phyloP scores from a whole-genome alignment of 2,329 filamentous ascomycete species.

The Blumeria graminis region DNA sequence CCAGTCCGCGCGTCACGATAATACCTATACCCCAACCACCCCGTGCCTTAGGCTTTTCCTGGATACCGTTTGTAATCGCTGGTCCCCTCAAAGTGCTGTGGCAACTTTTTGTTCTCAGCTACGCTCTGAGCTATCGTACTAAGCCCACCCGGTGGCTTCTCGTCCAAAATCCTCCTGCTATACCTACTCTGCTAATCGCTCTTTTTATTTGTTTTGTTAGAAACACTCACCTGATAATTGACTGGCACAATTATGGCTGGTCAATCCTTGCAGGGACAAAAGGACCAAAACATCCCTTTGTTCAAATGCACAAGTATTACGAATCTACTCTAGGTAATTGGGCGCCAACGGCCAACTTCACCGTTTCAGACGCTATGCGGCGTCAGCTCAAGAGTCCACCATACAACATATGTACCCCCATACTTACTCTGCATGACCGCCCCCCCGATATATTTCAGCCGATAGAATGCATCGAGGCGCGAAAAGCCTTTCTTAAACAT shows the following conservation, averaged over 20 bases:
- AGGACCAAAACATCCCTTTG: slow-evolving; percentile 42
- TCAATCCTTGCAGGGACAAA: slow-evolving; percentile 53
- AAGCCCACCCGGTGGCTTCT: slow-evolving; percentile 64
- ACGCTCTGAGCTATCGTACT: slow-evolving; percentile 47
- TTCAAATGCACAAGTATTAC: slow-evolving; percentile 51
- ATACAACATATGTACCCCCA: slow-evolving; percentile 38
- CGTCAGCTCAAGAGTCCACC: slow-evolving; percentile 37
- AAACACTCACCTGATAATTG: slow-evolving; percentile 62
- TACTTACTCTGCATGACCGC: slow-evolving; percentile 62
- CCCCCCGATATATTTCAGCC: slow-evolving; percentile 67
- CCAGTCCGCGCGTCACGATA: slow-evolving; percentile 44
- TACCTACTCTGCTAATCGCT: slow-evolving; percentile 65
- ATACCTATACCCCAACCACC: slow-evolving; percentile 47
- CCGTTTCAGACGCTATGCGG: slow-evolving; percentile 77
- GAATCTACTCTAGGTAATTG: slow-evolving; percentile 46
- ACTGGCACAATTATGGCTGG: slow-evolving; percentile 99
- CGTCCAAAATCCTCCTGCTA: slow-evolving; percentile 86
- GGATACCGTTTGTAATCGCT: slow-evolving; percentile 50
- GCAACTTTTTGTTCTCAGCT: slow-evolving; percentile 51
- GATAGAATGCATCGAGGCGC: slow-evolving; percentile 20
- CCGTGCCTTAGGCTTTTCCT: slow-evolving; percentile 37
- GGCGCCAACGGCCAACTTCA: slow-evolving; percentile 50
- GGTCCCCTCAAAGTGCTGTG: slow-evolving; percentile 70
- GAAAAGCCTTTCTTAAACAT: slow-evolving; percentile 36
- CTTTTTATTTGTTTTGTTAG: slow-evolving; percentile 49